Evolutionary conservation across 2,329 filamentous ascomycete species (phyloP), one percentile per base, ranked within the genome.

Genomic region (Aciculosporium take): DNA sequence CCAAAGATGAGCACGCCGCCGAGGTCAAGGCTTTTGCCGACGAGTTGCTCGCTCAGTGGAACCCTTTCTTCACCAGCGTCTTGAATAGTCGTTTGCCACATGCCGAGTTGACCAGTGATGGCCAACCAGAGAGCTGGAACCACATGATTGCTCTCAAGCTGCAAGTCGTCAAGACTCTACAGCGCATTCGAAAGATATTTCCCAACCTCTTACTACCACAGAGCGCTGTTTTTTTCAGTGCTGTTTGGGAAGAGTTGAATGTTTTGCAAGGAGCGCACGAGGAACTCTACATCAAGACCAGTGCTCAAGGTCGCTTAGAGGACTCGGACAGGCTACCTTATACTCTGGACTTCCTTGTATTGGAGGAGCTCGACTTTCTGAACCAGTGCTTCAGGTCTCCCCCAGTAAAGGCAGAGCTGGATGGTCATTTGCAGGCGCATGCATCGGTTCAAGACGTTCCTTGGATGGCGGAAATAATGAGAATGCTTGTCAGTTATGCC

Each of bases 331-430:
- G 80, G 32, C 70, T 98, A n/a, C 87, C 89, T 0, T 95, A 94
- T 61, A 94, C 88, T 1, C 69, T 98, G 20, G 91, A 98, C 61
- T 91, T 94, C 55, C 72, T 98, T 39, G 79, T 96, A 3, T 67
- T 96, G 7, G 91, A 98, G 59, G 88, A 96, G 59, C 70, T 98
- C 20, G 91, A 98, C 61, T 88, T 96, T 55, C 75, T 98, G 57
- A 91, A 94, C 62, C 81, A 87, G 44, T 88, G 88, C 58, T 72
- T 98, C 48, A 80, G 85, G 48, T 89, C 89, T 6, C 80, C 85
- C 4, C 85, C 86, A 0, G 88, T 98, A 2, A 84, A 87, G 50
- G 80, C 84, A 47, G 84, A 95, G 59, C 76, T 98, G n/a, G 81
- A 89, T 49, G 73, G 77, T 36, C 83, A 94, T 61, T 67, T 95